phyloP scores from a whole-genome alignment of 208 protist genomes.

The Polymyxa betae region DNA sequence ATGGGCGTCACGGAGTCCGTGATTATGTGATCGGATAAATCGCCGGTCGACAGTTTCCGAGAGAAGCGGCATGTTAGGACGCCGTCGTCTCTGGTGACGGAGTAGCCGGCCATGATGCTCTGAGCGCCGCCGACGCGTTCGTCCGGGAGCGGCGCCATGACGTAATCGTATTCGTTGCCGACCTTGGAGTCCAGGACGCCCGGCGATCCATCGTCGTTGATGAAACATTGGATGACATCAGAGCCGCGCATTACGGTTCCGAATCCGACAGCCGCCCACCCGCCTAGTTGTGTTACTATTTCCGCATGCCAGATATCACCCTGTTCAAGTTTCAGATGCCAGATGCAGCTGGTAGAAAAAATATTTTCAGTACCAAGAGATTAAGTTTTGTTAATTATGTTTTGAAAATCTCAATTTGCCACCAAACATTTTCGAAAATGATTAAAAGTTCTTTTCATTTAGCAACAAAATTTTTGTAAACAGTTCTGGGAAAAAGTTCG shows the following conservation, averaged over 20 bases:
- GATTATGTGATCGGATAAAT: not conserved
- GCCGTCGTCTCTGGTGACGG: not conserved
- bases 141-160: not conserved
- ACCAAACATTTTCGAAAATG: no score
- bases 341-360: no score
- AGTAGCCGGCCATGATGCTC: not conserved
- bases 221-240: slow-evolving; percentile 44
- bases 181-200: not conserved
- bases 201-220: not conserved
- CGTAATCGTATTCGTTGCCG: not conserved
- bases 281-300: not conserved
- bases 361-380: no score
- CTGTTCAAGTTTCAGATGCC: no score
- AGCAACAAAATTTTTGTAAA: no score
- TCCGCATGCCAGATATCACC: not conserved
- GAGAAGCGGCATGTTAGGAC: not conserved
- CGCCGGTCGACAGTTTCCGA: not conserved
- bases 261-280: slow-evolving; percentile 26
- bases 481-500: no score
- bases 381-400: no score
- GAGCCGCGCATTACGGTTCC: not conserved
- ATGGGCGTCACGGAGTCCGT: slow-evolving; percentile 24
- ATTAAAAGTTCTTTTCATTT: no score
- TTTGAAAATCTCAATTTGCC: no score
- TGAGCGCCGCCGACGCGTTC: not conserved